These are phyloP conservation scores for Backusella morwellensis DNA, from an alignment of 192 early-diverging fungal species.

Conservation along the genomic window DNA sequence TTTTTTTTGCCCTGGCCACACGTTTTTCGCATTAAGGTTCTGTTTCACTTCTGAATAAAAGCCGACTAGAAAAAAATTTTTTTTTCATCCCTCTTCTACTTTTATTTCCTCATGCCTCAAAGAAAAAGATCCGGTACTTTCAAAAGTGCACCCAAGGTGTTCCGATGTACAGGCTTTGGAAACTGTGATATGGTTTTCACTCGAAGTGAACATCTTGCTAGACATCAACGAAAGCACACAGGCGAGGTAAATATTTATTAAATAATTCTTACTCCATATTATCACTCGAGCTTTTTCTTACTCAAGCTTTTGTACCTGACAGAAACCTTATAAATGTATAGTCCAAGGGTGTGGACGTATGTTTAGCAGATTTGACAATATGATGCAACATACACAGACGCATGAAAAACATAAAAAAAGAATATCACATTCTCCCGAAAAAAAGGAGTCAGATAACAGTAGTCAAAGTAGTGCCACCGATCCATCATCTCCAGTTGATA, in stretches of 20 bases:
- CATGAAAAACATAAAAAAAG: constrained; percentile 28
- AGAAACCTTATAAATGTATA: constrained; percentile 66
- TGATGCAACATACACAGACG: constrained; percentile 70
- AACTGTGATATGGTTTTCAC: constrained; percentile 51
- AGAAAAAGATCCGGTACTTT: constrained; percentile 1
- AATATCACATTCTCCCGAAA: background rate
- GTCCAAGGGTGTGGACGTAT: constrained; percentile 52
- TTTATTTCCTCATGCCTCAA: background rate
- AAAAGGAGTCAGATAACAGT: background rate
- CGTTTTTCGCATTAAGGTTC: background rate
- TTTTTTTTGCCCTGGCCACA: background rate
- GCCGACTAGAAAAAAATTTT: background rate
- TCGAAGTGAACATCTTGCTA: constrained; percentile 45
- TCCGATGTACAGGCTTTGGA: constrained; percentile 47
- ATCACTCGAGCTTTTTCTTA: background rate
- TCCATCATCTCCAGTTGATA: background rate
- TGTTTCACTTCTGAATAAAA: constrained; percentile 13
- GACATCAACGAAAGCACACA: constrained; percentile 41
- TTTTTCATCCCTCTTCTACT: background rate
- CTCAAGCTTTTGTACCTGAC: constrained; percentile 21
- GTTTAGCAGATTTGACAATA: constrained; percentile 72
- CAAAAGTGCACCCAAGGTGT: constrained; percentile 28
- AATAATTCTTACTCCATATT: background rate
- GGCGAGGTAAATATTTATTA: constrained; percentile 25
- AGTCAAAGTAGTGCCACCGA: background rate